phyloP scores from a whole-genome alignment of 164 flowering plant genomes.

The Chloranthus sessilifolius region DNA sequence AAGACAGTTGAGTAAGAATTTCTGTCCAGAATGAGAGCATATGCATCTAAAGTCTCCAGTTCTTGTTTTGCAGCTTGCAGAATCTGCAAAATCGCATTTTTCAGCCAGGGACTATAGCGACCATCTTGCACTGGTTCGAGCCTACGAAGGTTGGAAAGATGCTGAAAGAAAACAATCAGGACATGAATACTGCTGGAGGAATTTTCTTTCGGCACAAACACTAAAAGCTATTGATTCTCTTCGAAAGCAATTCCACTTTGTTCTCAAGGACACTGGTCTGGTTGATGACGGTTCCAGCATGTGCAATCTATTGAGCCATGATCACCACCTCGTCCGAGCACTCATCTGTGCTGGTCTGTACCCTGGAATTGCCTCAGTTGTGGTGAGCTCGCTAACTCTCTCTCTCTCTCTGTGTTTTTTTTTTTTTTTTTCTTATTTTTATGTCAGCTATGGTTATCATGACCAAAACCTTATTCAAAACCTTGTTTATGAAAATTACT shows the following conservation, averaged over 20 bases:
- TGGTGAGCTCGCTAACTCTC: conserved; percentile 56
- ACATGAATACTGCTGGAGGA: conserved; percentile 89
- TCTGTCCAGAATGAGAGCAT: no score
- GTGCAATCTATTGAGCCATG: conserved; percentile 60
- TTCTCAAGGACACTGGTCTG: conserved; percentile 74
- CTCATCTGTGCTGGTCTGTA: conserved; percentile 85
- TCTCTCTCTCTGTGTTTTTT: no score
- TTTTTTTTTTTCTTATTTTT: no score
- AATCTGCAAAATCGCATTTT: conserved; percentile 84
- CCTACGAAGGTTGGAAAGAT: conserved; percentile 86
- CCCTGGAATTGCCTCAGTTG: conserved; percentile 90
- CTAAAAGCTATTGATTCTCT: conserved; percentile 93
- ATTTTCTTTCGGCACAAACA: conserved; percentile 84
- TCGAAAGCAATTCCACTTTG: conserved; percentile 59
- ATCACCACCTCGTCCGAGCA: conserved; percentile 71
- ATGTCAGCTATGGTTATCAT: no score
- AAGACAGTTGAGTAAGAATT: no score
- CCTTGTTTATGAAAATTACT: no score
- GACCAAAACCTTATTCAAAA: no score
- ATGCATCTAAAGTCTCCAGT: no score
- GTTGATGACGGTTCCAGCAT: conserved; percentile 41
- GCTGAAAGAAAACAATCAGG: conserved; percentile 66
- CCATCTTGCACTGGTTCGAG: conserved; percentile 85
- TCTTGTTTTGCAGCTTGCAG: conserved; percentile 67
- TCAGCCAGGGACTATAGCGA: conserved; percentile 64